Percentiles rank a stretch among this genome's conserved stretches.
These are phyloP conservation scores for Simmondsia chinensis DNA, from an alignment of 148 eudicot genomes.

Conservation along the genomic window DNA sequence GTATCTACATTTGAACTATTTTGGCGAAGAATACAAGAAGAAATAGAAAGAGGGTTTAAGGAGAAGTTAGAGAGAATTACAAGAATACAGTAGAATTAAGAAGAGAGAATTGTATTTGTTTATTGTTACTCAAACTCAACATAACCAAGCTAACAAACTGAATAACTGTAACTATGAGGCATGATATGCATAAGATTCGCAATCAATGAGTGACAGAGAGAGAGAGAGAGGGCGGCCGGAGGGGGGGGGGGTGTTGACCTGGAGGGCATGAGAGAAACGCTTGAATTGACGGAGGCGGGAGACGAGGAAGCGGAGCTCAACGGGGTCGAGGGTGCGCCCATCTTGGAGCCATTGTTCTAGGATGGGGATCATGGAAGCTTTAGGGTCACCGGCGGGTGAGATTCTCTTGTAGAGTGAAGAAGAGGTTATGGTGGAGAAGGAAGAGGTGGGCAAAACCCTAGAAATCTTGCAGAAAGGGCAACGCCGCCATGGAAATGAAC, in stretches of 20 bases:
- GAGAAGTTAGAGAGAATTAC: too few species aligned
- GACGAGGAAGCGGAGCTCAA: constrained; percentile 9
- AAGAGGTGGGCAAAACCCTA: constrained; percentile 3
- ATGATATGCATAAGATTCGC: too few species aligned
- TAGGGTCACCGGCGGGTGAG: constrained; percentile 16
- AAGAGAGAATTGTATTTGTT: too few species aligned
- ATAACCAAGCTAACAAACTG: background rate
- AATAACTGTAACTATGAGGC: background rate
- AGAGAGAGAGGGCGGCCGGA: background rate
- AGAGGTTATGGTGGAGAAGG: background rate
- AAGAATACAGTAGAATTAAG: too few species aligned
- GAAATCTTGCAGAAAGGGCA: background rate
- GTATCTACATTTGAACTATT: too few species aligned
- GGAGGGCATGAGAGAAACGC: constrained; percentile 28
- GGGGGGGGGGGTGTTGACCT: too few species aligned
- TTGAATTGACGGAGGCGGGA: constrained; percentile 18
- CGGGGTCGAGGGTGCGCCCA: constrained; percentile 10
- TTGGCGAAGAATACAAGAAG: too few species aligned
- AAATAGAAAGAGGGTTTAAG: too few species aligned
- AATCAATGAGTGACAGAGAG: background rate
- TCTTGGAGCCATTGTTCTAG: constrained; percentile 34
- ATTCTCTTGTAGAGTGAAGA: constrained; percentile 22
- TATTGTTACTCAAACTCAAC: too few species aligned
- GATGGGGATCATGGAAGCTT: constrained; percentile 12
- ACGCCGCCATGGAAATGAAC: constrained; percentile 4